phyloP scores from a whole-genome alignment of 225 moss, liverwort and hornwort genomes.

The Sphagnum tenellum region DNA sequence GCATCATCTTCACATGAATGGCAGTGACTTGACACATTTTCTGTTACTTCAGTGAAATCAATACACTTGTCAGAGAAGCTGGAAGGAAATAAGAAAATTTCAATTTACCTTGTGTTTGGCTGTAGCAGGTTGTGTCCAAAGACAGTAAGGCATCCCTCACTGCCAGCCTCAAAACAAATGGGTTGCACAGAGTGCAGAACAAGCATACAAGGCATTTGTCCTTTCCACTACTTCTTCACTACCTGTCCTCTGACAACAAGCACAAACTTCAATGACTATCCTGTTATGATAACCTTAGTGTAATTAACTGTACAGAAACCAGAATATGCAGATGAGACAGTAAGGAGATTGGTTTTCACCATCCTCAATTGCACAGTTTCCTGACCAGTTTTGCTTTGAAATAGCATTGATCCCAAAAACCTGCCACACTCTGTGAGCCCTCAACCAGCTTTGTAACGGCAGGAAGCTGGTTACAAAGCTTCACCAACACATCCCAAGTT shows the following conservation, averaged over 20 bases:
- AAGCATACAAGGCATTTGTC: conserved; percentile 53
- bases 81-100: background rate
- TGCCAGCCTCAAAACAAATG: conserved; percentile 61
- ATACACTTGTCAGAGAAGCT: background rate
- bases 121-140: conserved; percentile 56
- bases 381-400: conserved; percentile 66
- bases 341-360: conserved; percentile 31
- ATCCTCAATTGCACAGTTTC: conserved; percentile 58
- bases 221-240: conserved; percentile 30
- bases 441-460: conserved; percentile 61
- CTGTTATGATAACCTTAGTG: background rate
- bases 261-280: background rate
- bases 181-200: conserved; percentile 62
- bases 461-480: conserved; percentile 78
- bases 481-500: no score
- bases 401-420: conserved; percentile 71
- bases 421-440: conserved; percentile 32
- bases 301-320: background rate
- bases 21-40: no score
- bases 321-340: background rate
- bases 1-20: no score
- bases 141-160: conserved; percentile 50
- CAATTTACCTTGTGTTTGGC: conserved; percentile 47
- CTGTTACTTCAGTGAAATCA: background rate
- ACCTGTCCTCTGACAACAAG: conserved; percentile 26